Evolutionary conservation across 768 basidiomycete genomes (phyloP).

Genomic region (Roridomyces roridus): DNA sequence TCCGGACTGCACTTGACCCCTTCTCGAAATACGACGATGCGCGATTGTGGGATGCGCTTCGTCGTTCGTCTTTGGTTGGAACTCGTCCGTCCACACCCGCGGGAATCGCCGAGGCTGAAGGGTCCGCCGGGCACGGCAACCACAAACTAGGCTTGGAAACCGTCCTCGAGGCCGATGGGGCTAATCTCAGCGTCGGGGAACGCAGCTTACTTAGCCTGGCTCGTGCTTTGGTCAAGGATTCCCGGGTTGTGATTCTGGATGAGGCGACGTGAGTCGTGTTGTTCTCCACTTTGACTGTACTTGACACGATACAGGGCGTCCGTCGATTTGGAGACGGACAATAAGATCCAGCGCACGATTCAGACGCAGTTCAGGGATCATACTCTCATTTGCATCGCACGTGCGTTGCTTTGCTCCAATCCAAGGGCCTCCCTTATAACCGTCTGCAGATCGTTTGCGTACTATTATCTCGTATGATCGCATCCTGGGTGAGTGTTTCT

Average conservation of each 20-base stretch:
- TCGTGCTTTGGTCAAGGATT: constrained; percentile 71
- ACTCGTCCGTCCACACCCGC: constrained; percentile 15
- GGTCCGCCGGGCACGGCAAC: constrained; percentile 51
- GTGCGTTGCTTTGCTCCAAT: constrained; percentile 34
- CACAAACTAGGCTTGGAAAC: constrained; percentile 69
- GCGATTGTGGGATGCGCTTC: constrained; percentile 73
- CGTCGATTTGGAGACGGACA: constrained; percentile 81
- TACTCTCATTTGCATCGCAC: constrained; percentile 81
- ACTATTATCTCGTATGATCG: constrained; percentile 81
- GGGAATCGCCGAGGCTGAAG: constrained; percentile 28
- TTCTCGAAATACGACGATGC: constrained; percentile 71
- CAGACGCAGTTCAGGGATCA: constrained; percentile 72
- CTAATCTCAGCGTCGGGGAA: constrained; percentile 75
- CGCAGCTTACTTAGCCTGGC: constrained; percentile 79
- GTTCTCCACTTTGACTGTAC: too few species aligned
- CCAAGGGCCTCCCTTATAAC: constrained; percentile 10
- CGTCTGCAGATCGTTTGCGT: constrained; percentile 63
- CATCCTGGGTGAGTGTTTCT: constrained; percentile 45
- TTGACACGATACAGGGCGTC: constrained; percentile 49
- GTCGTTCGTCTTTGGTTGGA: constrained; percentile 54
- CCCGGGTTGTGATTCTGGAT: constrained; percentile 78
- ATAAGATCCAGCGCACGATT: constrained; percentile 84
- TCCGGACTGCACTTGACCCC: constrained; percentile 41
- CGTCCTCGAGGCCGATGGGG: constrained; percentile 75
- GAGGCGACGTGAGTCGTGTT: constrained; percentile 68